phyloP scores from a whole-genome alignment of 768 basidiomycete species.

The Russula sp. region DNA sequence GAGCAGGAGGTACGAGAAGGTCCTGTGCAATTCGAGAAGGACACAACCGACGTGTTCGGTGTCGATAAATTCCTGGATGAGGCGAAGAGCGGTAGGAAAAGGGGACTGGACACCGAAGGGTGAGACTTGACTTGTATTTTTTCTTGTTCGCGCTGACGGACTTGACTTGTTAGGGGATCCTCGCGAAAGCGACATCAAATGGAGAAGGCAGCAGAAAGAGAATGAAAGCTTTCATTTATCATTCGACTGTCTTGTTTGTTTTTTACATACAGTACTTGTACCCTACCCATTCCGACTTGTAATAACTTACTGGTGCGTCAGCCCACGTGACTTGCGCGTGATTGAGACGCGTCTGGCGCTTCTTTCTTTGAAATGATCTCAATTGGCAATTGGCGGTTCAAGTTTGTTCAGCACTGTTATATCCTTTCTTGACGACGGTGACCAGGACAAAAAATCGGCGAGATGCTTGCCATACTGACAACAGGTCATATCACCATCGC shows the following conservation, averaged over 20 bases:
- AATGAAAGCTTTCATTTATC: conserved; percentile 22
- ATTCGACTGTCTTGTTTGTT: too few relatives aligned
- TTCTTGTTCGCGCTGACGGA: background rate
- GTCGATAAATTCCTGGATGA: conserved; percentile 96
- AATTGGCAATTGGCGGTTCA: background rate
- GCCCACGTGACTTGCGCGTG: conserved; percentile 1
- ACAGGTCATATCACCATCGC: conserved; percentile 43
- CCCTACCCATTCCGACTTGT: background rate
- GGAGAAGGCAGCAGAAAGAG: conserved; percentile 50
- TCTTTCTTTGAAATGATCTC: too few relatives aligned
- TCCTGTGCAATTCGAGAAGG: conserved; percentile 98
- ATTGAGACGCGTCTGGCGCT: background rate
- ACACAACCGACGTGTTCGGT: conserved; percentile 94
- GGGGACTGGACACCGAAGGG: conserved; percentile 74
- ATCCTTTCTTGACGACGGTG: background rate
- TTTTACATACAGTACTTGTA: background rate
- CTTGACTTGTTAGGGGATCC: conserved; percentile 36
- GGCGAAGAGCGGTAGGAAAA: conserved; percentile 91
- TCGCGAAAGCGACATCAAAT: conserved; percentile 67
- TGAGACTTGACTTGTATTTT: conserved; percentile 33
- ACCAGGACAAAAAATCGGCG: background rate
- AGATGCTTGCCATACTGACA: conserved; percentile 53
- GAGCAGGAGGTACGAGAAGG: conserved; percentile 85
- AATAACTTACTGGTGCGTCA: background rate
- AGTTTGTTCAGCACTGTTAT: background rate